These are phyloP conservation scores for Lodderomyces metapsilosis DNA, from an alignment of 1,139 yeast genomes.

Conservation along the genomic window DNA sequence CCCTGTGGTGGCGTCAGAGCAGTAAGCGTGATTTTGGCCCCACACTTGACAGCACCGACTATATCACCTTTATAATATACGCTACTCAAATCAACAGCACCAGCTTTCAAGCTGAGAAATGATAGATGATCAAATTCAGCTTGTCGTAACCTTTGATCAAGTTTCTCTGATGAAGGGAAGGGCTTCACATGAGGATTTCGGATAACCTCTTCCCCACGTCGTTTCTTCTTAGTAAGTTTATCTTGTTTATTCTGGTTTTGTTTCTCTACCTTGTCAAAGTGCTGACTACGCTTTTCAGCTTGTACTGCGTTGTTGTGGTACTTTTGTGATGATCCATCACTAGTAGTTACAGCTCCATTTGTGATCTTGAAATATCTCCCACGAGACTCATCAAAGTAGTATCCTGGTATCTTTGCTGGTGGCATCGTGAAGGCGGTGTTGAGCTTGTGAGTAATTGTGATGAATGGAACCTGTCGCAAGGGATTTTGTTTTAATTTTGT, in stretches of 20 bases:
- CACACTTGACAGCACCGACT: not conserved
- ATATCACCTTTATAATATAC: conserved; percentile 7
- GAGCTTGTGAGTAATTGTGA: not conserved
- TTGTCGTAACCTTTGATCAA: not conserved
- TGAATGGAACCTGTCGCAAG: too few species aligned
- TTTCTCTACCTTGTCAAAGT: conserved; percentile 13
- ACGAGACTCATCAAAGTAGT: conserved; percentile 41
- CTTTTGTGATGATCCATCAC: conserved; percentile 9
- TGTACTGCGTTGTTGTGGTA: conserved; percentile 38
- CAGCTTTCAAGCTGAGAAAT: conserved; percentile 11
- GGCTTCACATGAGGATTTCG: conserved; percentile 5
- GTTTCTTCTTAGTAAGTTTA: conserved; percentile 17
- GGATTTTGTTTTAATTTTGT: not conserved
- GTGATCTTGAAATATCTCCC: conserved; percentile 45
- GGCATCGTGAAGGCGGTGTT: conserved; percentile 8
- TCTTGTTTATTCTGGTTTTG: not conserved
- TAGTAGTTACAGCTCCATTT: conserved; percentile 29
- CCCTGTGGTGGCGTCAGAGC: conserved; percentile 3
- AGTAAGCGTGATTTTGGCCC: too few species aligned
- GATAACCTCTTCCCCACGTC: not conserved
- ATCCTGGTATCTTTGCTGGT: conserved; percentile 41
- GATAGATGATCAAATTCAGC: conserved; percentile 5
- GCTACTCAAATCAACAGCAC: conserved; percentile 5
- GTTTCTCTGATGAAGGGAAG: not conserved
- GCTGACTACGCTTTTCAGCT: conserved; percentile 23